These are phyloP conservation scores for Scutellaria barbata DNA, from an alignment of 257 asterid genomes.

Conservation along the genomic window DNA sequence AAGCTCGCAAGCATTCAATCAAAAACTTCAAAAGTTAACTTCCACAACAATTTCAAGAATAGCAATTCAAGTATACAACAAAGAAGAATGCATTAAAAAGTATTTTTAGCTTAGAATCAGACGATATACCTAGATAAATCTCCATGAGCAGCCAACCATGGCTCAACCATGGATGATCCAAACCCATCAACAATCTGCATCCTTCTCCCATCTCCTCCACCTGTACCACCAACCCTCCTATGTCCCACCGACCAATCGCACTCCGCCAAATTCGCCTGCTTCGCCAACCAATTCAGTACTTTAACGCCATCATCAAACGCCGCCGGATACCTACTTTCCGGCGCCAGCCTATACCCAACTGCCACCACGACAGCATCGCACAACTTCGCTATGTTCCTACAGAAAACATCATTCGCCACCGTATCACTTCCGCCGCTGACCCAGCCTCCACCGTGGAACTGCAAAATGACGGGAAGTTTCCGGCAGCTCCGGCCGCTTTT, in stretches of 20 bases:
- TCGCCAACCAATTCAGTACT: conserved; percentile 77
- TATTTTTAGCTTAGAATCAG: neutral
- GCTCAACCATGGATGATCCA: conserved; percentile 68
- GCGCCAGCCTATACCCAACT: conserved; percentile 88
- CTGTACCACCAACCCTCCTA: conserved; percentile 40
- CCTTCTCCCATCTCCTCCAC: conserved; percentile 55
- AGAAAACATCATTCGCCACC: conserved; percentile 67
- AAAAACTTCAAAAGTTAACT: conserved; percentile 5
- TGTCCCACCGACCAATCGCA: conserved; percentile 49
- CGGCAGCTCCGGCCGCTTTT: conserved; percentile 49
- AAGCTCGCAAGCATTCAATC: conserved; percentile 19
- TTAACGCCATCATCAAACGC: conserved; percentile 87
- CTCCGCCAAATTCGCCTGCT: conserved; percentile 79
- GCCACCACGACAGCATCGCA: conserved; percentile 87
- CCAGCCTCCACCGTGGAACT: conserved; percentile 93
- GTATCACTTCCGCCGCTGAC: conserved; percentile 77
- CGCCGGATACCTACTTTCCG: conserved; percentile 83
- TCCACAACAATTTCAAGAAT: neutral
- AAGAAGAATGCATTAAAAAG: neutral
- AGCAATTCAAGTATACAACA: no score
- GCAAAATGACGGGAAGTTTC: conserved; percentile 79
- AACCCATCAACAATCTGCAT: conserved; percentile 79
- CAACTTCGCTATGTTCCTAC: conserved; percentile 71
- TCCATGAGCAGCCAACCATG: conserved; percentile 96
- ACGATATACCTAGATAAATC: conserved; percentile 70